phyloP scores from a whole-genome alignment of 192 early-diverging fungal genomes.

The Coemansia sp. region DNA sequence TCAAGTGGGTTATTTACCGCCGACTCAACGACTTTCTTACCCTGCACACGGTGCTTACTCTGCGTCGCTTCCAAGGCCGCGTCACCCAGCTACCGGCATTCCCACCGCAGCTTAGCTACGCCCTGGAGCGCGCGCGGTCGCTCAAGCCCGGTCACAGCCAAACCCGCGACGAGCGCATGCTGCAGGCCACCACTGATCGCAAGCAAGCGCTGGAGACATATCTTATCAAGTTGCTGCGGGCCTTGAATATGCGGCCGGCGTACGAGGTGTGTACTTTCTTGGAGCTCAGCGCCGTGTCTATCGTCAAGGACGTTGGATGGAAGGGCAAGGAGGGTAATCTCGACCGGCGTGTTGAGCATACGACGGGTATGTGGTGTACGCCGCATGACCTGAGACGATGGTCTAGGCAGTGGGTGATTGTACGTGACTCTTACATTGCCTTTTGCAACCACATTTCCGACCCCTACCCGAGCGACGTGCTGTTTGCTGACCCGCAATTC shows the following conservation, averaged over 20 bases:
- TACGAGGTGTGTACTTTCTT: slow-evolving; percentile 79
- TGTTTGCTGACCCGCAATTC: slow-evolving; percentile 57
- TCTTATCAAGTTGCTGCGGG: slow-evolving; percentile 61
- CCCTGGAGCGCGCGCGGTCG: slow-evolving; percentile 39
- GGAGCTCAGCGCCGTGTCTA: slow-evolving; percentile 71
- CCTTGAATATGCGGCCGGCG: slow-evolving; percentile 62
- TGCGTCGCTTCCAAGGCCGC: slow-evolving; percentile 54
- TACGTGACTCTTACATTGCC: slow-evolving; percentile 71
- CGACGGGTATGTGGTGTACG: slow-evolving; percentile 52
- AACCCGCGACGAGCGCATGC: slow-evolving; percentile 22
- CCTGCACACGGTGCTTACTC: slow-evolving; percentile 64
- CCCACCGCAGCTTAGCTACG: slow-evolving; percentile 51
- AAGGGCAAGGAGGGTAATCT: slow-evolving; percentile 82
- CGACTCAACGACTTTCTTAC: slow-evolving; percentile 69
- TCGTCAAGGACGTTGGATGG: slow-evolving; percentile 80
- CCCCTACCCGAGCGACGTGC: slow-evolving; percentile 55
- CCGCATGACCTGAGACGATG: slow-evolving; percentile 59
- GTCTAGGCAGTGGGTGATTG: slow-evolving; percentile 70
- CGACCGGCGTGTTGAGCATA: slow-evolving; percentile 65
- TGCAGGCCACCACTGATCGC: slow-evolving; percentile 52
- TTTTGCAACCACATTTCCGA: slow-evolving; percentile 57
- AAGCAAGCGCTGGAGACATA: slow-evolving; percentile 67
- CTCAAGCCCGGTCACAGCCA: slow-evolving; percentile 38
- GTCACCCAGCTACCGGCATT: slow-evolving; percentile 50
- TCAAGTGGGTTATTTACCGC: slow-evolving; percentile 74